phyloP scores from a whole-genome alignment of 768 basidiomycete genomes.

The Leccinum obscurum region DNA sequence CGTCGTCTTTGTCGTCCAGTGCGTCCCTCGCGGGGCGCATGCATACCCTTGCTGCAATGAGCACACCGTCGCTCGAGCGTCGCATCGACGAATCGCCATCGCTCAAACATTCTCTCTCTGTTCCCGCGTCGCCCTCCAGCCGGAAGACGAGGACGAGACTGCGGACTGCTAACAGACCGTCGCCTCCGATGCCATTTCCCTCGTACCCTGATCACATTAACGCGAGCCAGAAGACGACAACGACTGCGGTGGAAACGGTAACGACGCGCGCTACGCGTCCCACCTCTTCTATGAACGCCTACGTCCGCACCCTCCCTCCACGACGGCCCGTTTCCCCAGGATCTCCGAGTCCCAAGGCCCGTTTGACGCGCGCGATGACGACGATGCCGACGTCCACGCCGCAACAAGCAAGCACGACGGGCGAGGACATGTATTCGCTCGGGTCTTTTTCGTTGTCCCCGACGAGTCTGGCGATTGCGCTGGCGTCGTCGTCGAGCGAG shows the following conservation, averaged over 20 bases:
- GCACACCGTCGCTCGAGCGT: neutral
- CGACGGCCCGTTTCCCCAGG: conserved; percentile 6
- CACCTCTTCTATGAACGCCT: neutral
- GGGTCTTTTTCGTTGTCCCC: conserved; percentile 28
- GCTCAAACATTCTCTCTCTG: conserved; percentile 20
- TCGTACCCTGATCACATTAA: conserved; percentile 15
- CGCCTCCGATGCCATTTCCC: conserved; percentile 25
- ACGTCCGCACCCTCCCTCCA: neutral
- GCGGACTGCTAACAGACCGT: neutral
- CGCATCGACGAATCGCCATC: neutral
- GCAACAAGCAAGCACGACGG: conserved; percentile 6
- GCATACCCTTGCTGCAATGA: neutral
- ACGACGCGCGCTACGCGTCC: neutral
- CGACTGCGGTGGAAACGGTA: neutral
- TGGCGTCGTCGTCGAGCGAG: conserved; percentile 24
- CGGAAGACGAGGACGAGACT: conserved; percentile 6
- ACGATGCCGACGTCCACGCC: too few relatives aligned
- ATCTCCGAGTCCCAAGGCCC: conserved; percentile 10
- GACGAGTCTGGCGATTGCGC: conserved; percentile 22
- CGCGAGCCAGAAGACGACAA: too few relatives aligned
- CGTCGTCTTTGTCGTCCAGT: conserved; percentile 22
- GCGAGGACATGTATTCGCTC: conserved; percentile 6
- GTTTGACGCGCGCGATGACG: too few relatives aligned
- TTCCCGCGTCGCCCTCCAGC: conserved; percentile 23
- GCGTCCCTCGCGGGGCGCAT: conserved; percentile 15